Evolutionary conservation across 2,329 filamentous ascomycete species (phyloP).

Genomic region (Cyphellophora attinorum): DNA sequence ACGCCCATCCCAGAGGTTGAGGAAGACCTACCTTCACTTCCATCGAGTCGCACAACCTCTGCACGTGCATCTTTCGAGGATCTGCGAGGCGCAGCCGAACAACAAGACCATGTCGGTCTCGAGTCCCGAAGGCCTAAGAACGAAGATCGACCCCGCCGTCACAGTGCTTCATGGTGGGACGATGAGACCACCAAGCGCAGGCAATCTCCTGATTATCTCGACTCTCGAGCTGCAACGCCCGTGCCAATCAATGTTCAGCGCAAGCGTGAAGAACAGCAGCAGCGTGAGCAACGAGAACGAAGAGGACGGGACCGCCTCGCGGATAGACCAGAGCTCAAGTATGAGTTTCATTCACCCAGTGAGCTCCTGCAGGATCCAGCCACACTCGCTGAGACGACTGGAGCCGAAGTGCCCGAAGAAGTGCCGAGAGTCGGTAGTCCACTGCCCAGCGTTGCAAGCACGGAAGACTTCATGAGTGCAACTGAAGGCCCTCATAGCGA

Average conservation of each 20-base stretch:
- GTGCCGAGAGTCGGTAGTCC: slow-evolving; percentile 9
- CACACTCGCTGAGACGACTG: slow-evolving; percentile 20
- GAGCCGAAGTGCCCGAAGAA: slow-evolving; percentile 21
- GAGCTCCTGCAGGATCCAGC: slow-evolving; percentile 32
- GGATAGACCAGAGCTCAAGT: slow-evolving; percentile 31
- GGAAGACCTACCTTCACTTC: slow-evolving; percentile 39
- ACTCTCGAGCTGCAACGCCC: slow-evolving; percentile 59
- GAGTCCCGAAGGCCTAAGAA: slow-evolving; percentile 10
- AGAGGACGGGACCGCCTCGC: slow-evolving; percentile 3
- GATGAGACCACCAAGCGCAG: slow-evolving; percentile 5
- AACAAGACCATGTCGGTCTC: slow-evolving; percentile 10
- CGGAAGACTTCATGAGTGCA: slow-evolving; percentile 17
- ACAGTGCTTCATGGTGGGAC: slow-evolving; percentile 16
- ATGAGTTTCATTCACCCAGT: slow-evolving; percentile 38
- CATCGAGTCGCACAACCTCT: slow-evolving; percentile 41
- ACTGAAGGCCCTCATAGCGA: slow-evolving; percentile 2
- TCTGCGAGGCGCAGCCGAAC: slow-evolving; percentile 23
- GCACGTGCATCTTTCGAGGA: slow-evolving; percentile 36
- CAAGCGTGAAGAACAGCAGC: slow-evolving; percentile 11
- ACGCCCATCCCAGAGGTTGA: slow-evolving; percentile 26
- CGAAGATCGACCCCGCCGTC: slow-evolving; percentile 19
- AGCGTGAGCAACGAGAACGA: slow-evolving; percentile 6
- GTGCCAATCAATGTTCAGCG: slow-evolving; percentile 46
- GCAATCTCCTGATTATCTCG: slow-evolving; percentile 38
- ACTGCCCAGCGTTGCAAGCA: slow-evolving; percentile 16